These are phyloP conservation scores for Chamaecrista fasciculata DNA, from an alignment of 306 rosid species.

Conservation along the genomic window DNA sequence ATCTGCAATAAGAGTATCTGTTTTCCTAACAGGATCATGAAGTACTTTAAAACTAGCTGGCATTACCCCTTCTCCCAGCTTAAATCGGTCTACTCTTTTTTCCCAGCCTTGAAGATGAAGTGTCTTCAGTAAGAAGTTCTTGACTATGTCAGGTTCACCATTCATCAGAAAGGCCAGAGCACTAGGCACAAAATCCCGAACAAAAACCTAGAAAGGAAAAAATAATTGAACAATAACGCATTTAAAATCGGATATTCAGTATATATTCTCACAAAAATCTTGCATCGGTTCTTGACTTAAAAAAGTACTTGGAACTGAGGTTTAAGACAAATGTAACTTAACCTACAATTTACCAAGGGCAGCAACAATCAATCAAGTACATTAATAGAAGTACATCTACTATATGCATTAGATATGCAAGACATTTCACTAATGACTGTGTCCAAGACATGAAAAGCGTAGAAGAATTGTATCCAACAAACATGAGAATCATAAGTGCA, in stretches of 20 bases:
- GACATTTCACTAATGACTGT: background rate
- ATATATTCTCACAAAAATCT: background rate
- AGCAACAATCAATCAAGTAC: conserved; percentile 1
- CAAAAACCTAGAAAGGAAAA: conserved; percentile 61
- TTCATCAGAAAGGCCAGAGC: conserved; percentile 91
- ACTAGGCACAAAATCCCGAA: conserved; percentile 91
- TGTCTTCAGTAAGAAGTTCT: conserved; percentile 80
- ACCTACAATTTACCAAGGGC: background rate
- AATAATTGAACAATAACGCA: conserved; percentile 3
- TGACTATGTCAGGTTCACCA: conserved; percentile 90
- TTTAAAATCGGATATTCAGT: background rate
- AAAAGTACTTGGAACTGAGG: background rate
- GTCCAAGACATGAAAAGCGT: background rate
- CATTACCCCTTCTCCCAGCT: conserved; percentile 94
- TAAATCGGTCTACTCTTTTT: conserved; percentile 81
- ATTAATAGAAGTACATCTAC: background rate
- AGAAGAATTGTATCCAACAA: background rate
- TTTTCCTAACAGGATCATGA: conserved; percentile 71
- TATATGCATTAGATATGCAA: background rate
- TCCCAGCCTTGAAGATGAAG: conserved; percentile 92
- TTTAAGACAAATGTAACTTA: background rate
- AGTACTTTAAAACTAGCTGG: conserved; percentile 95
- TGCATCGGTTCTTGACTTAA: background rate
- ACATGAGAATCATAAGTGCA: background rate
- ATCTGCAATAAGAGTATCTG: conserved; percentile 81